A percentile compares a stretch with the other conserved stretches of the same genome.
Evolutionary conservation across 768 basidiomycete species (phyloP).

Genomic region (Galerina sulciceps): DNA sequence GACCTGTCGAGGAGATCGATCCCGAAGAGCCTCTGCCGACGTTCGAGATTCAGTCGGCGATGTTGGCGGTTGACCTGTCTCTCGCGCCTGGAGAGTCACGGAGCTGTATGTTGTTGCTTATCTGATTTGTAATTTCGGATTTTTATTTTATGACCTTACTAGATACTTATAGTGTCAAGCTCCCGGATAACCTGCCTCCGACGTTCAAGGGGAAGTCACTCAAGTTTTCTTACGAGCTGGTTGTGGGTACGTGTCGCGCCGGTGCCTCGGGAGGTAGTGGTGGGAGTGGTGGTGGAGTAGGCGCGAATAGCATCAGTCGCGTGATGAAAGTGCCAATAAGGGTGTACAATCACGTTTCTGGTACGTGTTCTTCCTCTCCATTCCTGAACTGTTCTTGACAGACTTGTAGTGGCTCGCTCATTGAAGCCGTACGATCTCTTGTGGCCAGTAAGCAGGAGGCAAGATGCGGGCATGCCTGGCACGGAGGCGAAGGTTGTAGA

Average conservation of each 20-base stretch:
- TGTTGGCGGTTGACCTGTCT: conserved; percentile 87
- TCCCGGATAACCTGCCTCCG: conserved; percentile 87
- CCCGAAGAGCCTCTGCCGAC: conserved; percentile 78
- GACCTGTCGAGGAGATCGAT: conserved; percentile 45
- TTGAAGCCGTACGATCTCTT: conserved; percentile 80
- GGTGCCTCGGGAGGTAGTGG: conserved; percentile 28
- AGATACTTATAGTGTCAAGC: conserved; percentile 80
- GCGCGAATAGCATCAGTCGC: conserved; percentile 60
- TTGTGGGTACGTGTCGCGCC: conserved; percentile 86
- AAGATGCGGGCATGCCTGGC: conserved; percentile 34
- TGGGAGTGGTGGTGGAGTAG: conserved; percentile 32
- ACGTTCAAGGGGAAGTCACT: conserved; percentile 87
- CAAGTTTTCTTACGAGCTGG: conserved; percentile 86
- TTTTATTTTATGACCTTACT: conserved; percentile 5
- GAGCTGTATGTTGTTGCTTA: conserved; percentile 62
- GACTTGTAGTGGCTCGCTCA: conserved; percentile 50
- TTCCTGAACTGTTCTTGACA: not conserved
- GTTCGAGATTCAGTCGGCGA: conserved; percentile 81
- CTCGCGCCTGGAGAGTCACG: conserved; percentile 84
- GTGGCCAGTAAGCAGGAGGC: conserved; percentile 67
- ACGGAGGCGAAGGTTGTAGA: conserved; percentile 44
- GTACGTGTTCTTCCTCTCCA: conserved; percentile 45
- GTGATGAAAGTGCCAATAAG: conserved; percentile 93
- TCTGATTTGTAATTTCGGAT: not conserved
- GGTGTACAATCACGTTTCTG: conserved; percentile 85